Conservation (phyloP, 139 green algal genomes). For the Chlamydomonas incerta region DNA sequence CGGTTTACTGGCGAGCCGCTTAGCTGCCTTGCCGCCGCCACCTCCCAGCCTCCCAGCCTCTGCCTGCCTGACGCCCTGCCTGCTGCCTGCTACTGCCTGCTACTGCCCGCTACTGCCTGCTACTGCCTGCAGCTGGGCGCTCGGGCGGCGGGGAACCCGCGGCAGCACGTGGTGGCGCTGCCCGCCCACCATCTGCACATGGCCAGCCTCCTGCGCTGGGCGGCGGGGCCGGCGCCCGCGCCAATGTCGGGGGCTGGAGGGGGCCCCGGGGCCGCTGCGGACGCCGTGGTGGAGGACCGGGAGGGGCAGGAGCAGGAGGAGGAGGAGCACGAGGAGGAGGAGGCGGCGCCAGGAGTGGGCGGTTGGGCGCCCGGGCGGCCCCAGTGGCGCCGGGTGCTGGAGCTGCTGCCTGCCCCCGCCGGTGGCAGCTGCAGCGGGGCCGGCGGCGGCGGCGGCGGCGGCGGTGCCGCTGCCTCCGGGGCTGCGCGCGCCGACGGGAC, state of each 20-base stretch:
- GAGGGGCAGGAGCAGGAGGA: background rate
- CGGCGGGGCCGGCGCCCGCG: background rate
- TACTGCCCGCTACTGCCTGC: too few species aligned
- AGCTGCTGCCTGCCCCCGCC: background rate
- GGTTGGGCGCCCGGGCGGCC: background rate
- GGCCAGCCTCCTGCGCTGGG: conserved; percentile 17
- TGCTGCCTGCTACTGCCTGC: too few species aligned
- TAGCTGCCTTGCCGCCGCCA: too few species aligned
- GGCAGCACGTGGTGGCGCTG: background rate
- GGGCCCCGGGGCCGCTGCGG: background rate
- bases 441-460: background rate
- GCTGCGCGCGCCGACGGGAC: too few species aligned
- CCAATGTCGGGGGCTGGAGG: too few species aligned
- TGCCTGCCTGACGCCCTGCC: too few species aligned
- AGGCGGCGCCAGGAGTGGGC: background rate
- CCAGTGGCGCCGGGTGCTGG: background rate
- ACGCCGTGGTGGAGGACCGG: too few species aligned
- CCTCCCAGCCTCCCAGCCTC: too few species aligned
- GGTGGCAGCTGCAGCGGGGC: background rate
- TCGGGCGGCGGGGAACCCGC: background rate
- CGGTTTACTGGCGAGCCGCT: too few species aligned
- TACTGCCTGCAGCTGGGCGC: too few species aligned
- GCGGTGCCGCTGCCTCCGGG: background rate
- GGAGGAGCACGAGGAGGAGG: background rate
- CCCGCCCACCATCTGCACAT: background rate